phyloP scores from a whole-genome alignment of 257 asterid species.

The Forsythia viridissima region DNA sequence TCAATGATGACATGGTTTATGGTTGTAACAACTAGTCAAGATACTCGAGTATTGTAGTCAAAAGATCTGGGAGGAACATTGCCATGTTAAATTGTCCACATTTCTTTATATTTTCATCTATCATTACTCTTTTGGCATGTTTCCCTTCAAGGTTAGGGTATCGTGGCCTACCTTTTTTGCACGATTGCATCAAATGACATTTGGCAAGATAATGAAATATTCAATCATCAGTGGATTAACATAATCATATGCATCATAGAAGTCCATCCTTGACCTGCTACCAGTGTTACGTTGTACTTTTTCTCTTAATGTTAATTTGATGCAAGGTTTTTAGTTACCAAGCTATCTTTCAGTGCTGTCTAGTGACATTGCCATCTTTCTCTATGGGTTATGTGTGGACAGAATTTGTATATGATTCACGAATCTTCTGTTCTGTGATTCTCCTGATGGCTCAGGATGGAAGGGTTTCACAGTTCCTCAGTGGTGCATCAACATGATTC shows the following conservation, averaged over 20 bases:
- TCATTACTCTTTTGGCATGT: not conserved
- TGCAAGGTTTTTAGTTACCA: conserved; percentile 21
- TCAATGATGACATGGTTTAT: conserved; percentile 10
- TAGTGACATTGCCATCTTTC: conserved; percentile 23
- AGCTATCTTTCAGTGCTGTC: conserved; percentile 28
- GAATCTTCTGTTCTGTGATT: conserved; percentile 40
- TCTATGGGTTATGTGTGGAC: conserved; percentile 26
- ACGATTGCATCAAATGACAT: not conserved
- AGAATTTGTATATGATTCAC: conserved; percentile 34
- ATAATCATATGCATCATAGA: not conserved
- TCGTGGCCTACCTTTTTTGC: conserved; percentile 4
- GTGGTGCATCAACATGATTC: conserved; percentile 63
- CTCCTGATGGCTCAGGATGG: conserved; percentile 60
- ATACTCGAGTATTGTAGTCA: conserved; percentile 7
- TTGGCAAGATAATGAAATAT: not conserved
- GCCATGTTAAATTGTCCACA: not conserved
- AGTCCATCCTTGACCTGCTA: conserved; percentile 22
- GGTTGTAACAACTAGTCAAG: conserved; percentile 9
- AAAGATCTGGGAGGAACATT: conserved; percentile 15
- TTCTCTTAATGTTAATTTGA: not conserved
- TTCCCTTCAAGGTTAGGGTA: not conserved
- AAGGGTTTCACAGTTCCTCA: conserved; percentile 56
- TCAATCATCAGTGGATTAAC: not conserved
- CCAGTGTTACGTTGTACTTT: conserved; percentile 7
- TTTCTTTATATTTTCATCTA: not conserved